Conservation (phyloP, 192 early-diverging fungal species). For the Linnemannia zychae region DNA sequence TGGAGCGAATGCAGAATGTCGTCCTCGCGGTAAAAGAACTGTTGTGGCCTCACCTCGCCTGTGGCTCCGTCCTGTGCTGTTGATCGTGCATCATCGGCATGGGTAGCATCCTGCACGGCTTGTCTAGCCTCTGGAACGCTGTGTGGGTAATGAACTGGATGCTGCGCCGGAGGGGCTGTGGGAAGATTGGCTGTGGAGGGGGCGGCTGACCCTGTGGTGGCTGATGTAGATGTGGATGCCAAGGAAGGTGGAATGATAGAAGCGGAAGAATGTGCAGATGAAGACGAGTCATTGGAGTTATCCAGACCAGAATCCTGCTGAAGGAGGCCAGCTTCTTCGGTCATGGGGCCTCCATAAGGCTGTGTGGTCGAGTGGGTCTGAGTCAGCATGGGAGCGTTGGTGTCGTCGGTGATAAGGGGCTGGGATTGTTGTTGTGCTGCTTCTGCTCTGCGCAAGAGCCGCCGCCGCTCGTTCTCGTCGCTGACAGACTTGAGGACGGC, state of each 20-base stretch:
- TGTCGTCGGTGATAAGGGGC: slow-evolving; percentile 33
- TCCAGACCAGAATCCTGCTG: slow-evolving; percentile 11
- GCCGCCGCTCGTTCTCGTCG: slow-evolving; percentile 64
- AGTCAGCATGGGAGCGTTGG: slow-evolving; percentile 15
- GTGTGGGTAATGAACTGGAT: slow-evolving; percentile 27
- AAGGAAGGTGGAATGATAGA: slow-evolving; percentile 9
- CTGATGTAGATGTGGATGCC: slow-evolving; percentile 1
- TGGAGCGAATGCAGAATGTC: slow-evolving; percentile 88
- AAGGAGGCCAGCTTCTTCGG: slow-evolving; percentile 2
- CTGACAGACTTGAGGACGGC: slow-evolving; percentile 66
- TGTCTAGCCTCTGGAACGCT: slow-evolving; percentile 15
- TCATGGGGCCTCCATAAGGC: slow-evolving; percentile 24
- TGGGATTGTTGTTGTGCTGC: slow-evolving; percentile 45
- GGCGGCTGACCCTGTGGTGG: slow-evolving; percentile 10
- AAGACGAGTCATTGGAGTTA: slow-evolving; percentile 36
- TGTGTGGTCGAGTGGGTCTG: slow-evolving; percentile 32
- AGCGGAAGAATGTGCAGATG: slow-evolving; percentile 23
- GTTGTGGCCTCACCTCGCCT: slow-evolving; percentile 42
- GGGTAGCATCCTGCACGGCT: slow-evolving; percentile 21
- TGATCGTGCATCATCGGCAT: slow-evolving; percentile 34
- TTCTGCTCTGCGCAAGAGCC: slow-evolving; percentile 45
- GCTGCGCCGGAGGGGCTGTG: slow-evolving; percentile 9
- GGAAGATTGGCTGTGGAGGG: slow-evolving; percentile 34
- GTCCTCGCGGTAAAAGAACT: slow-evolving; percentile 79
- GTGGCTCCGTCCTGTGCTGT: slow-evolving; percentile 23